phyloP scores from a whole-genome alignment of 1,284 basidiomycete species.

The Boletellus deceptivus region DNA sequence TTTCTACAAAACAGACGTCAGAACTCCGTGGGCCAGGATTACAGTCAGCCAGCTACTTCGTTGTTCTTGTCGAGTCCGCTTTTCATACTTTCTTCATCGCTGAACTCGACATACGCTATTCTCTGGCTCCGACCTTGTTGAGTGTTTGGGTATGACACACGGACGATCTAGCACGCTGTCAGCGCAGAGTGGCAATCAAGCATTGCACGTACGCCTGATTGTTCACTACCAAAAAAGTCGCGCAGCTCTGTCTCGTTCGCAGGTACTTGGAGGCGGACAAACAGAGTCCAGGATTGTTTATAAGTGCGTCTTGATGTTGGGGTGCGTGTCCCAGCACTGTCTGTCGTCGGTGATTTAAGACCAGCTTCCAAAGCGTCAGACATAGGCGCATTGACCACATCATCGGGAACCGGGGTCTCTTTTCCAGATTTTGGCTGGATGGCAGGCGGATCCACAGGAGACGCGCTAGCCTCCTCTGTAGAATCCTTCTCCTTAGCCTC shows the following conservation, averaged over 20 bases:
- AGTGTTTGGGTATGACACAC: constrained; percentile 59
- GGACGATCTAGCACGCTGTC: constrained; percentile 55
- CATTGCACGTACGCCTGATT: constrained; percentile 50
- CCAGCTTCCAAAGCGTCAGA: constrained; percentile 40
- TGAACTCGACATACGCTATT: constrained; percentile 84
- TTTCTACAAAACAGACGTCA: constrained; percentile 45
- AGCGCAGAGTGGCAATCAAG: constrained; percentile 1
- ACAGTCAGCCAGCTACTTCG: constrained; percentile 46
- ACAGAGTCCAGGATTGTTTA: constrained; percentile 84
- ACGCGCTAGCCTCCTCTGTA: constrained; percentile 31
- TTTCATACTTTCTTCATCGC: constrained; percentile 79
- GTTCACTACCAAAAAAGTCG: constrained; percentile 72
- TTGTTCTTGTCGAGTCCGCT: constrained; percentile 68
- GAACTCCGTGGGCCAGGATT: background rate
- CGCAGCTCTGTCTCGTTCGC: constrained; percentile 68
- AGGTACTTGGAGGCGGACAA: constrained; percentile 65
- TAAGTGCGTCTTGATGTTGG: constrained; percentile 60
- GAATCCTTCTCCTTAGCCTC: constrained; percentile 38
- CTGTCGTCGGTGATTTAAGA: constrained; percentile 50
- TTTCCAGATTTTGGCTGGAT: constrained; percentile 40
- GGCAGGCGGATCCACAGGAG: constrained; percentile 20
- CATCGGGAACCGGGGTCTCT: constrained; percentile 38
- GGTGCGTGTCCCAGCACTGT: constrained; percentile 61
- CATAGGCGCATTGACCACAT: constrained; percentile 26
- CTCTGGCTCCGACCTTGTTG: constrained; percentile 49